phyloP scores from a whole-genome alignment of 2,329 filamentous ascomycete genomes.

The Byssothecium circinans region DNA sequence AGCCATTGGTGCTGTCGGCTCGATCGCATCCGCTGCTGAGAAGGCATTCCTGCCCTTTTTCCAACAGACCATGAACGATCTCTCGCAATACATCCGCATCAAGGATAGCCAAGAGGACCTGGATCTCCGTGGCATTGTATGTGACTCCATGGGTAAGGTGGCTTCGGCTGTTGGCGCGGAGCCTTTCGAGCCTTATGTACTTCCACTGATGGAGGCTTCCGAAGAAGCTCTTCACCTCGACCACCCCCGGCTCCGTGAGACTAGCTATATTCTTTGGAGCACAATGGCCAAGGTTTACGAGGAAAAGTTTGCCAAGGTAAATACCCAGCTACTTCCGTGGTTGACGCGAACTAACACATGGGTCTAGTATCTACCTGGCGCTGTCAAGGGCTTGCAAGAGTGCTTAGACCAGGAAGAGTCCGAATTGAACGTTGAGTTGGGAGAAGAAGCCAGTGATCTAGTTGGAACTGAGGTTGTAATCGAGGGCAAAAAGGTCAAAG shows the following conservation, averaged over 20 bases:
- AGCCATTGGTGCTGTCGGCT: conserved; percentile 85
- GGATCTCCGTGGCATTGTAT: conserved; percentile 83
- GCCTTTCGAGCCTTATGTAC: conserved; percentile 87
- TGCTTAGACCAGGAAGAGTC: conserved; percentile 88
- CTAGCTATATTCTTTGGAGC: conserved; percentile 96
- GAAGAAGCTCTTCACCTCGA: conserved; percentile 88
- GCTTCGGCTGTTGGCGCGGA: conserved; percentile 82
- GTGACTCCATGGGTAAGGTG: conserved; percentile 91
- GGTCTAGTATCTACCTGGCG: conserved; percentile 66
- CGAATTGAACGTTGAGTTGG: conserved; percentile 74
- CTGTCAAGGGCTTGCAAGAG: conserved; percentile 78
- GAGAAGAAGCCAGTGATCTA: conserved; percentile 72
- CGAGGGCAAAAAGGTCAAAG: conserved; percentile 82
- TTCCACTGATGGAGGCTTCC: conserved; percentile 86
- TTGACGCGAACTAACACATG: conserved; percentile 50
- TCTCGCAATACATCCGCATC: conserved; percentile 79
- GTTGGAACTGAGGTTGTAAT: conserved; percentile 76
- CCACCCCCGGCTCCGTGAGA: conserved; percentile 89
- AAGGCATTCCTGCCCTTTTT: conserved; percentile 89
- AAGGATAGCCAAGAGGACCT: conserved; percentile 91
- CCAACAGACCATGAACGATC: conserved; percentile 83
- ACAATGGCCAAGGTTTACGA: conserved; percentile 92
- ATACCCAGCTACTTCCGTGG: conserved; percentile 34
- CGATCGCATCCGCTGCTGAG: conserved; percentile 83
- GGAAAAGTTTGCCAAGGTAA: conserved; percentile 48